Base-by-base conservation (phyloP, 2,329 filamentous ascomycete genomes). In the Hymenoscyphus infarciens region DNA sequence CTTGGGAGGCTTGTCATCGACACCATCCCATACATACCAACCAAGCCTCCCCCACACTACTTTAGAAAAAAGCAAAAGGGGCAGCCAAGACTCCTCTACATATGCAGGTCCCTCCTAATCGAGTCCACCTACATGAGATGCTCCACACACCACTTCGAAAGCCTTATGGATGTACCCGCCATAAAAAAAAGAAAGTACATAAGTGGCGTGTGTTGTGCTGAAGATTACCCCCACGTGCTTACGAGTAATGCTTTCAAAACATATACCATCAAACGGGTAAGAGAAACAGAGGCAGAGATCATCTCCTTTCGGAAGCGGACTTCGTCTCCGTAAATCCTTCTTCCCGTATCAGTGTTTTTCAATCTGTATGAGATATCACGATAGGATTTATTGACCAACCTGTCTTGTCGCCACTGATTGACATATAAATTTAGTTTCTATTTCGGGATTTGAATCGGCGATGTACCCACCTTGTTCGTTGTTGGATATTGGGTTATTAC, bases 51-150 rank as follows among this genome's bases (percentile, higher is more conserved):
- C 42, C 42, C 42, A 25, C 42, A 49, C n/a, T 49, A 49, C 10
- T 22, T 49, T 19, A 49, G 19, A 49, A 49, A 45, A 49, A 19
- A 25, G 29, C 29, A 31, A 31, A 31, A 31, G 29, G 29, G 3
- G 29, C 5, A 49, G 6, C 39, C 39, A 45, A 10, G 42, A 22
- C n/a, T 10, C 1, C n/a, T 22, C 19, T 11, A 49, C 39, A 49
- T 49, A 49, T 49, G 42, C 42, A 49, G 42, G 42, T 49, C 42
- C 42, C 42, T 49, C 42, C 42, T 4, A 22, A 49, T 42, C 42
- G n/a, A 11, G 42, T 35, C 42, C 19, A 15, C 42, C 42, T 25
- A 22, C 42, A 49, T 49, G 42, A 22, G n/a, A 45, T 45, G n/a
- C 42, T 19, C n/a, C 42, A 19, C 42, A 45, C 42, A 45, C 16